phyloP scores from a whole-genome alignment of 352 stramenopile species.

The Paralagenidium karlingii region DNA sequence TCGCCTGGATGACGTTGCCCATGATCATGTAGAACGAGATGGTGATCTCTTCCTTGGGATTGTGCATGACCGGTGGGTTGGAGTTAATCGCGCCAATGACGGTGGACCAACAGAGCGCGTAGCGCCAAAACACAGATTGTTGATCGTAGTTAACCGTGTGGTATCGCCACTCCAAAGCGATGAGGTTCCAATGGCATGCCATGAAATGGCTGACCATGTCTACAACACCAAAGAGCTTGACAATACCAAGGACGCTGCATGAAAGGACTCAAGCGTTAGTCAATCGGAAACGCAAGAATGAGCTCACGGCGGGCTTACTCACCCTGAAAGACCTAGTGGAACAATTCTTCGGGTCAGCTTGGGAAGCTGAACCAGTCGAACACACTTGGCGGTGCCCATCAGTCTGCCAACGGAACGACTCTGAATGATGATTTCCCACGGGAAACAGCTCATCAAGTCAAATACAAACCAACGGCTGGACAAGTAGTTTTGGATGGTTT shows the following conservation, averaged over 20 bases:
- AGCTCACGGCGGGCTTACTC: too few relatives aligned
- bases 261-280: too few relatives aligned
- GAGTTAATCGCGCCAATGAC: slow-evolving; percentile 51
- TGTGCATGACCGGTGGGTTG: slow-evolving; percentile 41
- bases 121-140: slow-evolving; percentile 16
- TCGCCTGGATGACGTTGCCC: slow-evolving; percentile 58
- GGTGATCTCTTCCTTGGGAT: slow-evolving; percentile 27
- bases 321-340: slow-evolving; percentile 51
- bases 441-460: slow-evolving; percentile 60
- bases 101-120: slow-evolving; percentile 36
- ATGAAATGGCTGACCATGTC: slow-evolving; percentile 37
- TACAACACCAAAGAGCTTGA: slow-evolving; percentile 31
- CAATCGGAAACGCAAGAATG: too few relatives aligned
- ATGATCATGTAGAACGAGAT: slow-evolving; percentile 61
- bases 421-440: slow-evolving; percentile 23
- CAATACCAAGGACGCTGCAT: slow-evolving; percentile 37
- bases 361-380: slow-evolving; percentile 50
- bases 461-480: slow-evolving; percentile 33
- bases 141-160: slow-evolving; percentile 11
- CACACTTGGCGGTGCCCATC: slow-evolving; percentile 46
- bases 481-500: slow-evolving; percentile 34
- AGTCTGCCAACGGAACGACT: too few relatives aligned
- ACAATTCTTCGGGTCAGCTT: slow-evolving; percentile 31
- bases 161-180: slow-evolving; percentile 25
- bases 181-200: slow-evolving; percentile 51